These are phyloP conservation scores for Verticillium nonalfalfae DNA, from an alignment of 2,329 filamentous ascomycete species.

Conservation along the genomic window DNA sequence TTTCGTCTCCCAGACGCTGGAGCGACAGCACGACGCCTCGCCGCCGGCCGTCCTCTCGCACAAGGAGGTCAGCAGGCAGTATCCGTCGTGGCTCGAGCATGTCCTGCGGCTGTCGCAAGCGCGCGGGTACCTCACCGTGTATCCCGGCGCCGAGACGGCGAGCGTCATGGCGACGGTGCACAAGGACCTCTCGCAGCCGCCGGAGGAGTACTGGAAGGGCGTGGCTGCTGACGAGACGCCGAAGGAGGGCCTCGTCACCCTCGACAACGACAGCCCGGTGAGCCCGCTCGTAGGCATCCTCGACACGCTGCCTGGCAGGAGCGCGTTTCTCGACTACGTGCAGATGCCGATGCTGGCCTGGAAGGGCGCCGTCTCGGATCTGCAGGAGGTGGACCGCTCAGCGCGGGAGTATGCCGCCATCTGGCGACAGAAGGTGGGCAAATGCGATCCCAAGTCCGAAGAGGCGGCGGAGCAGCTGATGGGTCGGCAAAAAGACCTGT, in stretches of 20 bases:
- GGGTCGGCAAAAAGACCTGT: constrained; percentile 51
- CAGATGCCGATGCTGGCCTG: constrained; percentile 57
- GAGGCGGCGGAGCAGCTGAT: constrained; percentile 17
- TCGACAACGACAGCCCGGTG: constrained; percentile 10
- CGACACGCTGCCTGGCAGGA: constrained; percentile 37
- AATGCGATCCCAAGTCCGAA: constrained; percentile 40
- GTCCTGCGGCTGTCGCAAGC: constrained; percentile 69
- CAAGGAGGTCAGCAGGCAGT: constrained; percentile 60
- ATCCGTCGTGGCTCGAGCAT: constrained; percentile 74
- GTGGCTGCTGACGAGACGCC: constrained; percentile 14
- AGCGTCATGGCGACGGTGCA: constrained; percentile 66
- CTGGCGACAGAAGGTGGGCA: constrained; percentile 63
- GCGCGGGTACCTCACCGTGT: constrained; percentile 72
- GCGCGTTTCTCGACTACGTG: constrained; percentile 33
- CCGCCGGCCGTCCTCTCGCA: constrained; percentile 33
- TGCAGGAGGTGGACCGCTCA: constrained; percentile 31
- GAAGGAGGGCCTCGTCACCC: constrained; percentile 15
- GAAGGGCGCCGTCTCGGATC: constrained; percentile 46
- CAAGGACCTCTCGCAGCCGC: constrained; percentile 63
- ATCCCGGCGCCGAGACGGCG: constrained; percentile 57
- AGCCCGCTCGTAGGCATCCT: constrained; percentile 38
- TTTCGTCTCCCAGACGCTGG: constrained; percentile 59
- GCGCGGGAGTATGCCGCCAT: constrained; percentile 45
- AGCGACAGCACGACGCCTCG: constrained; percentile 21
- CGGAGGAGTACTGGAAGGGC: constrained; percentile 56